Evolutionary conservation across 768 basidiomycete species (phyloP).

Genomic region (Pisolithus orientalis): DNA sequence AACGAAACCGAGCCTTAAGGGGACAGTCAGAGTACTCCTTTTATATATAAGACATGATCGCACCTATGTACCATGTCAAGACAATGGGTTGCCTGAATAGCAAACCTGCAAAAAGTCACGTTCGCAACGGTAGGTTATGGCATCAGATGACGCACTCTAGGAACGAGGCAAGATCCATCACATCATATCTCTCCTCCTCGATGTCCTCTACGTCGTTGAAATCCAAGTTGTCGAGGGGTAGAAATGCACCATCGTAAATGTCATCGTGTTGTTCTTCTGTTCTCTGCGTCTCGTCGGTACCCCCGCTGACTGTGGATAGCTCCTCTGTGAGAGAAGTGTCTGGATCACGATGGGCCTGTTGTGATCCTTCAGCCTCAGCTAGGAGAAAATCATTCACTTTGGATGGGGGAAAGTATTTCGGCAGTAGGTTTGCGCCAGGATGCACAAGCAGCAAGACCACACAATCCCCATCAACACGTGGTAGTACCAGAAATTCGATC

Average conservation of each 20-base stretch:
- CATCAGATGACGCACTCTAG: slow-evolving; percentile 45
- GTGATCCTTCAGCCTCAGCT: slow-evolving; percentile 42
- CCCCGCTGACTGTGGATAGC: not conserved
- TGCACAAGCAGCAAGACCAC: slow-evolving; percentile 67
- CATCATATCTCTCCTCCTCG: slow-evolving; percentile 55
- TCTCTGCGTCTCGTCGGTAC: not conserved
- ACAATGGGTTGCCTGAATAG: slow-evolving; percentile 69
- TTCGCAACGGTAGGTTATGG: not conserved
- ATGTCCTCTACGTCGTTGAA: slow-evolving; percentile 36
- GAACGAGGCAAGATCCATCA: slow-evolving; percentile 75
- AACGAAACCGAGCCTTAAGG: slow-evolving; percentile 44
- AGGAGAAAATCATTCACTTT: slow-evolving; percentile 65
- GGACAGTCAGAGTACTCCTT: slow-evolving; percentile 5
- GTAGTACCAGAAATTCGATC: slow-evolving; percentile 63
- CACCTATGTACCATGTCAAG: slow-evolving; percentile 61
- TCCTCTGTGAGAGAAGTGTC: slow-evolving; percentile 47
- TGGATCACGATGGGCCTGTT: slow-evolving; percentile 37
- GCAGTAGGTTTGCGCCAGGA: slow-evolving; percentile 62
- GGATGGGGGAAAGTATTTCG: slow-evolving; percentile 61
- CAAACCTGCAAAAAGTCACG: slow-evolving; percentile 43
- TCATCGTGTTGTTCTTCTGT: not conserved
- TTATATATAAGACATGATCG: slow-evolving; percentile 7
- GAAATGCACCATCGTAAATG: not conserved
- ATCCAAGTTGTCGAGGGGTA: slow-evolving; percentile 17
- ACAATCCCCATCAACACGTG: slow-evolving; percentile 58